phyloP scores from a whole-genome alignment of 805 yeast species.

The Wickerhamiella vanderwaltii region DNA sequence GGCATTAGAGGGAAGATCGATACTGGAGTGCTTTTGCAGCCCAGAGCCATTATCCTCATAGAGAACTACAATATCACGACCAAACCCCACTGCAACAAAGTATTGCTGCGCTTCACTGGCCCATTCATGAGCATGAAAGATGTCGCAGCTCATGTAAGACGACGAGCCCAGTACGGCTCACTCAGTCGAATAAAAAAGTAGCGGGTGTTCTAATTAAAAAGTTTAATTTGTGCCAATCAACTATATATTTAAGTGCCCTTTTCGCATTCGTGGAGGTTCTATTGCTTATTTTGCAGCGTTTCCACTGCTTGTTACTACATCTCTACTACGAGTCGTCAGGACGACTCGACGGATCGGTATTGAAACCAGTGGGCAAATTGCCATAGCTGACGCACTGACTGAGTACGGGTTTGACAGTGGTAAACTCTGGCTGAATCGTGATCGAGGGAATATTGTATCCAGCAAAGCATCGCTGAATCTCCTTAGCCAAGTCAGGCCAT shows the following conservation, averaged over 20 bases:
- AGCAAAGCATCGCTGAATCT: slow-evolving; percentile 68
- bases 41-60: slow-evolving; percentile 24
- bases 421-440: slow-evolving; percentile 92
- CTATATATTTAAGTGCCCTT: too few relatives aligned
- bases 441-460: slow-evolving; percentile 81
- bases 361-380: slow-evolving; percentile 13
- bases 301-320: too few relatives aligned
- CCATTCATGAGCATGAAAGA: slow-evolving; percentile 51
- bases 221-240: too few relatives aligned
- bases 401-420: slow-evolving; percentile 1
- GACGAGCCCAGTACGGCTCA: too few relatives aligned
- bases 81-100: slow-evolving; percentile 58
- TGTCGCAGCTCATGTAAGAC: slow-evolving; percentile 53
- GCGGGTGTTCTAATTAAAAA: too few relatives aligned
- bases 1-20: slow-evolving; percentile 27
- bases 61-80: slow-evolving; percentile 66
- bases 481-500: slow-evolving; percentile 58
- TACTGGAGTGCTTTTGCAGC: slow-evolving; percentile 20
- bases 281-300: too few relatives aligned
- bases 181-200: too few relatives aligned
- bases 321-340: too few relatives aligned
- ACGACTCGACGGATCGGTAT: too few relatives aligned
- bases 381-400: slow-evolving; percentile 15
- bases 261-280: too few relatives aligned
- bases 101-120: slow-evolving; percentile 43